Conservation (phyloP, 2,329 filamentous ascomycete genomes). For the Fonsecaea nubica region DNA sequence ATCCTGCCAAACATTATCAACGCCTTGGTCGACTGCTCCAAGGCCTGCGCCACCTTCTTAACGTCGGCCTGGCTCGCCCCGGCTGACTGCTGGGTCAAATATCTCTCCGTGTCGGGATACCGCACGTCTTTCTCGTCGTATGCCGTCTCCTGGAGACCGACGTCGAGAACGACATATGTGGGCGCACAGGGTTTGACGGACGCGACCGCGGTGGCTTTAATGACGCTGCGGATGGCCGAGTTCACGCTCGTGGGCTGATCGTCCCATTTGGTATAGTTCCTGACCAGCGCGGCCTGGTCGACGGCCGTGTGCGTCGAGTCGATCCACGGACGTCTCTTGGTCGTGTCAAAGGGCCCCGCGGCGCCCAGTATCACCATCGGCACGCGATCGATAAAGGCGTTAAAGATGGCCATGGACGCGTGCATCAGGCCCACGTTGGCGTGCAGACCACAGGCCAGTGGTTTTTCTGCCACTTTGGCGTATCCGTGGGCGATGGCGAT, state of each 20-base stretch:
- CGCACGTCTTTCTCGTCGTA: conserved; percentile 13
- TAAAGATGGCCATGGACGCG: conserved; percentile 15
- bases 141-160: conserved; percentile 7
- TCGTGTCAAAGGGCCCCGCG: conserved; percentile 12
- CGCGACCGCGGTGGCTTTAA: conserved; percentile 13
- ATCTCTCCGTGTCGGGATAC: conserved; percentile 19
- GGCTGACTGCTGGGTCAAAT: conserved; percentile 13
- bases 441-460: conserved; percentile 14
- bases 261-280: conserved; percentile 20
- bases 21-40: conserved; percentile 10
- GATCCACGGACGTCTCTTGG: conserved; percentile 12
- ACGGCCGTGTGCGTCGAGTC: conserved; percentile 16
- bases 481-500: conserved; percentile 16
- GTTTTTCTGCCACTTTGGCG: conserved; percentile 13
- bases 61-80: conserved; percentile 8
- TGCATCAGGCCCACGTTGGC: conserved; percentile 19
- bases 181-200: conserved; percentile 16
- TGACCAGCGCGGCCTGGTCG: conserved; percentile 14
- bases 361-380: conserved; percentile 15
- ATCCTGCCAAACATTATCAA: conserved; percentile 20
- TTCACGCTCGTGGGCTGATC: conserved; percentile 16
- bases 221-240: conserved; percentile 16
- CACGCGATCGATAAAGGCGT: conserved; percentile 18
- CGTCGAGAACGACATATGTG: conserved; percentile 13
- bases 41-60: conserved; percentile 13